Conservation (phyloP, 2,329 filamentous ascomycete species). For the Aureobasidium sp. region DNA sequence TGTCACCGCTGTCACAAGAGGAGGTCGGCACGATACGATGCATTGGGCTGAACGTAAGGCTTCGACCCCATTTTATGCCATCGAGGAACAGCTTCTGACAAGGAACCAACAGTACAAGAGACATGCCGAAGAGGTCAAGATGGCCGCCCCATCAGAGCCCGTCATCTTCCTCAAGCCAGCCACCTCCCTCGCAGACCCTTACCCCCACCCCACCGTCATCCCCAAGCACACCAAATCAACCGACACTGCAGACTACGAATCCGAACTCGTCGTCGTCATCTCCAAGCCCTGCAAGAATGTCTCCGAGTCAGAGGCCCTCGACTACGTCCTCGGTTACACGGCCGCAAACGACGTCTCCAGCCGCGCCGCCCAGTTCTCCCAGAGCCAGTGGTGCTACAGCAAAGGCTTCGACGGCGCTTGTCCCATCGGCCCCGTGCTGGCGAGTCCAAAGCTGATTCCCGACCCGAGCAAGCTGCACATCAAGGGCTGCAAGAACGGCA, state of each 20-base stretch:
- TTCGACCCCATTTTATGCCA: background rate
- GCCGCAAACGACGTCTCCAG: slow-evolving; percentile 55
- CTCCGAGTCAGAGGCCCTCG: slow-evolving; percentile 45
- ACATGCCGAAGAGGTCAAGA: slow-evolving; percentile 43
- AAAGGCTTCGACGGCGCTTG: slow-evolving; percentile 52
- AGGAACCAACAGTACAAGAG: slow-evolving; percentile 34
- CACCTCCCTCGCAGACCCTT: slow-evolving; percentile 47
- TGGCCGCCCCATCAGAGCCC: slow-evolving; percentile 45
- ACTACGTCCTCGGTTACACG: slow-evolving; percentile 56
- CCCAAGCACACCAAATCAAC: slow-evolving; percentile 46
- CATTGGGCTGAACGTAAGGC: slow-evolving; percentile 47
- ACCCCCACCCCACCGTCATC: slow-evolving; percentile 41
- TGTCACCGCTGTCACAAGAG: slow-evolving; percentile 41
- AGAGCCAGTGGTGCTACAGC: slow-evolving; percentile 49
- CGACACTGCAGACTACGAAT: slow-evolving; percentile 51
- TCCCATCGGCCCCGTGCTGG: slow-evolving; percentile 35
- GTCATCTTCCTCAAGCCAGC: slow-evolving; percentile 49
- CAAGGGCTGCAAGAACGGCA: slow-evolving; percentile 33
- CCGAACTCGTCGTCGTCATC: slow-evolving; percentile 50
- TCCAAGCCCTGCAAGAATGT: slow-evolving; percentile 47
- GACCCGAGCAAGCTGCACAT: slow-evolving; percentile 43
- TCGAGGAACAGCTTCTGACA: background rate
- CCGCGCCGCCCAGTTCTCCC: slow-evolving; percentile 46
- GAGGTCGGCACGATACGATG: slow-evolving; percentile 51
- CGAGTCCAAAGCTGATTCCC: slow-evolving; percentile 10